These are phyloP conservation scores for Apiospora malaysiana DNA, from an alignment of 2,329 filamentous ascomycete genomes.

Conservation along the genomic window DNA sequence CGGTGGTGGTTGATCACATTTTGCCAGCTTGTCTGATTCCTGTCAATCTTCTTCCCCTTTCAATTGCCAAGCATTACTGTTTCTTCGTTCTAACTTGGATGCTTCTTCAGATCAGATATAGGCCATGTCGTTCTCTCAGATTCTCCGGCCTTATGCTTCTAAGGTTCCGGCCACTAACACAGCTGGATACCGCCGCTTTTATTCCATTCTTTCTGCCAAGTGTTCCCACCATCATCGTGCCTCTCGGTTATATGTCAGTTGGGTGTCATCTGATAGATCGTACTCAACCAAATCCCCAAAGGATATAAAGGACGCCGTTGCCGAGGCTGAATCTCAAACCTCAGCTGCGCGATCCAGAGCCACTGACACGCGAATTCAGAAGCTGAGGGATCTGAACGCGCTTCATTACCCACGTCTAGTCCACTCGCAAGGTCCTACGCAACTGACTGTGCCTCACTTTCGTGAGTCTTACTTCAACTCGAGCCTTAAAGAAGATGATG, in stretches of 20 bases:
- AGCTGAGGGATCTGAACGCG: constrained; percentile 55
- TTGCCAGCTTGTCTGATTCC: constrained; percentile 54
- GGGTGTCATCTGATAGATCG: constrained; percentile 28
- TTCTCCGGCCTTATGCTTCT: constrained; percentile 62
- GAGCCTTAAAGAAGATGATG: constrained; percentile 32
- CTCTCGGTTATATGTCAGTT: constrained; percentile 29
- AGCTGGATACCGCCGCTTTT: constrained; percentile 55
- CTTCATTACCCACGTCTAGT: constrained; percentile 62
- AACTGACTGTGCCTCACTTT: constrained; percentile 46
- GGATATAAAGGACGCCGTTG: background rate
- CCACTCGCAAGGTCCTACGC: constrained; percentile 37
- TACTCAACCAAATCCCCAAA: background rate
- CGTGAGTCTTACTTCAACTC: constrained; percentile 31
- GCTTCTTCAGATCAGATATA: background rate
- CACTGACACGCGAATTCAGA: constrained; percentile 50
- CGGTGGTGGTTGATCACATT: constrained; percentile 58
- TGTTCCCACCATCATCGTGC: constrained; percentile 37
- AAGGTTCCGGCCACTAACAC: constrained; percentile 44
- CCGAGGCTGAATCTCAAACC: constrained; percentile 12
- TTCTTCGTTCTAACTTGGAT: background rate
- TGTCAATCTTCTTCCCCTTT: background rate
- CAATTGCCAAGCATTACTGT: background rate
- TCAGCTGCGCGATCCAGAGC: constrained; percentile 20
- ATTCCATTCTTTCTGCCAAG: constrained; percentile 43
- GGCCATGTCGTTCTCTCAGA: constrained; percentile 47